Percentiles rank a stretch among this genome's conserved stretches.
Evolutionary conservation across 768 basidiomycete genomes (phyloP).

Genomic region (Leccinum barrowsii): DNA sequence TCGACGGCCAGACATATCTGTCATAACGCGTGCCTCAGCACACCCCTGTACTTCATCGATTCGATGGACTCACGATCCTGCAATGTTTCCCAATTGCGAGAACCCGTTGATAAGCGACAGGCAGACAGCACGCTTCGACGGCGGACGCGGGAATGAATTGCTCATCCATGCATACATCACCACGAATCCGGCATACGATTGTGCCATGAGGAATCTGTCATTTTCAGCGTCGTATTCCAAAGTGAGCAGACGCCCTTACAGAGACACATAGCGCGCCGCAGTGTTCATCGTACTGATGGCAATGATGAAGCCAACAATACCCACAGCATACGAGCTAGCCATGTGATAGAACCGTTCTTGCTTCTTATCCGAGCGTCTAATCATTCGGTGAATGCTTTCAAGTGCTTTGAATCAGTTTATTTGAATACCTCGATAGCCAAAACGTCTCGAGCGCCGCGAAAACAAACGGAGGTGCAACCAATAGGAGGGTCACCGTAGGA

Average conservation of each 20-base stretch:
- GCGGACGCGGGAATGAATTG: constrained; percentile 66
- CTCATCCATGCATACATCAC: constrained; percentile 54
- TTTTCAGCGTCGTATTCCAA: constrained; percentile 5
- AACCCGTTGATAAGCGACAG: constrained; percentile 79
- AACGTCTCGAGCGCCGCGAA: constrained; percentile 58
- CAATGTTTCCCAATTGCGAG: constrained; percentile 79
- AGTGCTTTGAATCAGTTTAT: neutral
- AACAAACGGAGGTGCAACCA: constrained; percentile 75
- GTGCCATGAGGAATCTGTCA: constrained; percentile 70
- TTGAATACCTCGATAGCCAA: constrained; percentile 42
- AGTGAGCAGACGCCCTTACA: constrained; percentile 38
- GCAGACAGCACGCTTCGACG: constrained; percentile 81
- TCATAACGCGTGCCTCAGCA: constrained; percentile 1
- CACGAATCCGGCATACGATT: constrained; percentile 70
- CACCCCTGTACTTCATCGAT: neutral
- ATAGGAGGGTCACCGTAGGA: constrained; percentile 58
- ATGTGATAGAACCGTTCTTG: constrained; percentile 77
- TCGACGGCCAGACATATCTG: constrained; percentile 63
- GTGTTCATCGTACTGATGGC: constrained; percentile 63
- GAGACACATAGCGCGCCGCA: constrained; percentile 58
- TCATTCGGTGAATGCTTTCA: constrained; percentile 1
- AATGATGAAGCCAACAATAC: constrained; percentile 66
- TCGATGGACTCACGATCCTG: constrained; percentile 64
- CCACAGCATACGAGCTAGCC: constrained; percentile 45
- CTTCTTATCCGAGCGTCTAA: constrained; percentile 64